These are phyloP conservation scores for Alectoria sarmentosa DNA, from an alignment of 495 filamentous ascomycete species.

Conservation along the genomic window DNA sequence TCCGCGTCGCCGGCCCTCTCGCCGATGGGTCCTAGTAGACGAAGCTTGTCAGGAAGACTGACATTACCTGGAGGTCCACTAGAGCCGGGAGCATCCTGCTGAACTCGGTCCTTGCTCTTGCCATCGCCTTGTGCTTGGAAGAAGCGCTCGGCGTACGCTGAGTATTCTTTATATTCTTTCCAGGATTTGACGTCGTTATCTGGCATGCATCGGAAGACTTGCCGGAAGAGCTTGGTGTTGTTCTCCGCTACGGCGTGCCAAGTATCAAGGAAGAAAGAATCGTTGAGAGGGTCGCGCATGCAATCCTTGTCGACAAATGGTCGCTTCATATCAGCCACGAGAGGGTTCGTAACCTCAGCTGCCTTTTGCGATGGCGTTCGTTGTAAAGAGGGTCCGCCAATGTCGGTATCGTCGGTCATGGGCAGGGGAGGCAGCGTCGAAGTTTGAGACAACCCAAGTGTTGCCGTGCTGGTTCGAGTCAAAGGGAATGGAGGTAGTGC, in stretches of 20 bases:
- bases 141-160: slow-evolving; percentile 72
- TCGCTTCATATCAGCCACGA: slow-evolving; percentile 59
- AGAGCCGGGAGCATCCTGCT: slow-evolving; percentile 35
- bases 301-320: slow-evolving; percentile 59
- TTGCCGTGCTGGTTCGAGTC: slow-evolving; percentile 43
- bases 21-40: slow-evolving; percentile 28
- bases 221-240: slow-evolving; percentile 87
- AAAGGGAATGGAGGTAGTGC: slow-evolving; percentile 47
- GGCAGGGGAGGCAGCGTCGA: slow-evolving; percentile 62
- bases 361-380: slow-evolving; percentile 39
- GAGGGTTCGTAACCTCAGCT: slow-evolving; percentile 44
- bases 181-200: slow-evolving; percentile 90
- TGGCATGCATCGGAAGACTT: slow-evolving; percentile 94
- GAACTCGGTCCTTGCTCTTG: slow-evolving; percentile 42
- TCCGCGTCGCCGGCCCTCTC: slow-evolving; percentile 32
- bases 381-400: slow-evolving; percentile 55
- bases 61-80: slow-evolving; percentile 41
- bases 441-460: slow-evolving; percentile 51
- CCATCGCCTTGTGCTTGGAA: slow-evolving; percentile 52
- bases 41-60: slow-evolving; percentile 28
- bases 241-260: slow-evolving; percentile 89
- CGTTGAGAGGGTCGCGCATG: slow-evolving; percentile 76
- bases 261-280: slow-evolving; percentile 75
- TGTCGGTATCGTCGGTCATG: slow-evolving; percentile 68
- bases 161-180: slow-evolving; percentile 89